Base-by-base conservation (phyloP, 345 rosid species). In the Eucalyptus lansdowneana region DNA sequence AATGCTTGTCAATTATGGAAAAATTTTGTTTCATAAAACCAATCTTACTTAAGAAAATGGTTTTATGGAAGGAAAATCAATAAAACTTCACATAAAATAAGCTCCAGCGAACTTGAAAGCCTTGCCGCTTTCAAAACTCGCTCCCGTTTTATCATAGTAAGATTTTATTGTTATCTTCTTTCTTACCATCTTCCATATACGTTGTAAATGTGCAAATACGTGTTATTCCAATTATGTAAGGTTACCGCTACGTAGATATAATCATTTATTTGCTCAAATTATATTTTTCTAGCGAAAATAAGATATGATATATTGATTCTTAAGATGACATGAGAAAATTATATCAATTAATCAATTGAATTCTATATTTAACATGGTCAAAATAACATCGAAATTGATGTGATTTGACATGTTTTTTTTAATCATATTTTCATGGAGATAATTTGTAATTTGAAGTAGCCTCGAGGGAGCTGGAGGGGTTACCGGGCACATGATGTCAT, bases 141-240 rank as follows among this genome's bases (percentile, higher is more conserved):
- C 24, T 17, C 9, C 6, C 3, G 0, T 17, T 69, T 34, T 17
- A 34, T 17, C 14, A 1, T 17, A 10, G 11, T 5, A 69, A 3
- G 44, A 34, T 69, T 34, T 16, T 34, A 34, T 17, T 34, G 6
- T 21, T 11, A 19, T 34, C 13, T 69, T 17, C 72, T 14, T 65
- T 29, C 44, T 34, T 34, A 15, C 12, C 22, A 69, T 69, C 25
- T 69, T 69, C 42, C 24, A 16, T 17, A 9, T 7, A 21, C 0
- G 7, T 67, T 9, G 9, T 31, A 8, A 8, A 31, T 1, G 6
- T 2, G 12, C 3, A 19, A 37, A 9, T 17, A 34, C 2, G 0
- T 9, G 42, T 2, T 31, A 15, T 13, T 40, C 15, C 9, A 11
- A 11, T 76, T 11, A 22, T 25, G 3, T 6, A 40, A 21, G 29